Evolutionary conservation across 2,329 filamentous ascomycete genomes (phyloP).

Genomic region (Aspergillus novoparasiticus): DNA sequence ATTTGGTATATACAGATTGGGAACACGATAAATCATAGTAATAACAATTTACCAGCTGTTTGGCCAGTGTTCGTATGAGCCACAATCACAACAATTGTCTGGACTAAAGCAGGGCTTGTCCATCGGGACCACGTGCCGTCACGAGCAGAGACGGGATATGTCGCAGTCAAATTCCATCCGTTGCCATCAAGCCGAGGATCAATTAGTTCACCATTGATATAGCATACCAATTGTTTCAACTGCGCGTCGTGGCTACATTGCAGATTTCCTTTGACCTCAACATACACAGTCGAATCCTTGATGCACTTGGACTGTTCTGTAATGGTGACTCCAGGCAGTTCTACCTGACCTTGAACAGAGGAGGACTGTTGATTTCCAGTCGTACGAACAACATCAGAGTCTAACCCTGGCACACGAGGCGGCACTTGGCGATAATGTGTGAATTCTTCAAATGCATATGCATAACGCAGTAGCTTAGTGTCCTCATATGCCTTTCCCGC

Average conservation of each 20-base stretch:
- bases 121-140: constrained; percentile 28
- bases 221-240: constrained; percentile 16
- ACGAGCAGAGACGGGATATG: constrained; percentile 27
- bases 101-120: constrained; percentile 27
- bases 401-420: constrained; percentile 22
- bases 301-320: constrained; percentile 12
- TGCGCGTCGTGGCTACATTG: constrained; percentile 10
- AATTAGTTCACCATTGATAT: constrained; percentile 27
- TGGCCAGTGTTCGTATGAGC: constrained; percentile 14
- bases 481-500: constrained; percentile 54
- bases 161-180: constrained; percentile 20
- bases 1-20: background rate
- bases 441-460: constrained; percentile 28
- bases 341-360: background rate
- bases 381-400: constrained; percentile 24
- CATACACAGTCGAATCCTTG: constrained; percentile 7
- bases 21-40: constrained; percentile 19
- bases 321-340: constrained; percentile 11
- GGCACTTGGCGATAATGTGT: constrained; percentile 25
- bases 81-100: constrained; percentile 28
- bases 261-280: constrained; percentile 11
- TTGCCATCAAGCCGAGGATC: constrained; percentile 15
- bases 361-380: background rate
- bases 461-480: constrained; percentile 28
- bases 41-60: constrained; percentile 25